phyloP scores from a whole-genome alignment of 2,329 filamentous ascomycete genomes.

The Claviceps capensis region DNA sequence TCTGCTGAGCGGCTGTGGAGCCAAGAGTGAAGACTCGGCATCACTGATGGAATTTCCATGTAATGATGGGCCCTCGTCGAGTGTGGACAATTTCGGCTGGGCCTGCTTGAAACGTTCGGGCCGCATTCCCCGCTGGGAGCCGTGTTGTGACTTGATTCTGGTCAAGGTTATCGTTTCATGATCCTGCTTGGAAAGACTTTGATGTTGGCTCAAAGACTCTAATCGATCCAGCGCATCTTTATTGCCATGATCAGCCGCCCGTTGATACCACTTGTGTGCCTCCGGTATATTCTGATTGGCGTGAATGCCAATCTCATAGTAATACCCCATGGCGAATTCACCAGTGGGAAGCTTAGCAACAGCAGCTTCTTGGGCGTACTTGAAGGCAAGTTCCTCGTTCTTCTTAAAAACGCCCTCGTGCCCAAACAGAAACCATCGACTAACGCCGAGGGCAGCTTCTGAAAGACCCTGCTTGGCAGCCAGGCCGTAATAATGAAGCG shows the following conservation, averaged over 20 bases:
- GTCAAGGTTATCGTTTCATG: conserved; percentile 85
- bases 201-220: conserved; percentile 70
- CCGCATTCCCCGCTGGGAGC: conserved; percentile 49
- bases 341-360: conserved; percentile 71
- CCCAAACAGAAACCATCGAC: conserved; percentile 96
- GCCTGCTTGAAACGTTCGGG: conserved; percentile 44
- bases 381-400: conserved; percentile 87
- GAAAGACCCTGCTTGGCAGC: conserved; percentile 84
- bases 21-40: conserved; percentile 8
- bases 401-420: conserved; percentile 87
- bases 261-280: conserved; percentile 79
- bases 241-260: conserved; percentile 82
- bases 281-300: conserved; percentile 72
- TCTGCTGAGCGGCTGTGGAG: conserved; percentile 2
- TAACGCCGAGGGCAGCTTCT: conserved; percentile 90
- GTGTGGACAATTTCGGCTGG: conserved; percentile 31
- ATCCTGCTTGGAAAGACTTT: conserved; percentile 75
- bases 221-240: conserved; percentile 73
- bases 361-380: conserved; percentile 80
- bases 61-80: conserved; percentile 27
- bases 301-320: conserved; percentile 91
- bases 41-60: conserved; percentile 14
- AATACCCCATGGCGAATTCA: conserved; percentile 95
- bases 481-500: conserved; percentile 88
- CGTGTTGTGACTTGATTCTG: conserved; percentile 71